A percentile compares a stretch with the other conserved stretches of the same genome.
These are phyloP conservation scores for Graphilbum ipis-grandicollis DNA, from an alignment of 2,329 filamentous ascomycete genomes.

Conservation along the genomic window DNA sequence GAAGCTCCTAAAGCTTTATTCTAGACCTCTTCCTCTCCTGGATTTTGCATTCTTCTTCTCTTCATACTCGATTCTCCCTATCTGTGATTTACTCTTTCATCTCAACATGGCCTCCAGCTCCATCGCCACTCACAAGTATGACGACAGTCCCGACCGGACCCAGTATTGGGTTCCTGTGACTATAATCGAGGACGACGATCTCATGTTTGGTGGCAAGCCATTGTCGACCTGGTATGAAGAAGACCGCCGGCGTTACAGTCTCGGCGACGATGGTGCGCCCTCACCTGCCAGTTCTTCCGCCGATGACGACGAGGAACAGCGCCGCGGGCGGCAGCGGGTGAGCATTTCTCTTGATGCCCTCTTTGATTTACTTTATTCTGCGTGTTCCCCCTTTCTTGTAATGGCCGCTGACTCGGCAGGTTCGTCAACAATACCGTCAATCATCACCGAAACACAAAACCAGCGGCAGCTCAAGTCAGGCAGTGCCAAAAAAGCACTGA, in stretches of 20 bases:
- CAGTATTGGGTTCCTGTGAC: constrained; percentile 32
- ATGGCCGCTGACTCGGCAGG: too few relatives aligned
- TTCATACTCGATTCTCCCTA: background rate
- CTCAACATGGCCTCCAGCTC: too few relatives aligned
- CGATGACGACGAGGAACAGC: constrained; percentile 21
- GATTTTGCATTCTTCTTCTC: background rate
- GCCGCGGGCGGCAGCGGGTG: constrained; percentile 22
- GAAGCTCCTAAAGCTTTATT: background rate
- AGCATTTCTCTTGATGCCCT: background rate
- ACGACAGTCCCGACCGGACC: too few relatives aligned
- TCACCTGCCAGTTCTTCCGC: constrained; percentile 6
- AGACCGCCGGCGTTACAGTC: constrained; percentile 28
- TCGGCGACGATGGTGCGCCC: constrained; percentile 9
- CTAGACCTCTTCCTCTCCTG: background rate
- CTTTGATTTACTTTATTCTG: background rate
- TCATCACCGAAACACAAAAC: too few relatives aligned
- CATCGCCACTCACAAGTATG: too few relatives aligned
- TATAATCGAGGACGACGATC: constrained; percentile 42
- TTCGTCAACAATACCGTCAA: too few relatives aligned
- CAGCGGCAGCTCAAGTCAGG: too few relatives aligned
- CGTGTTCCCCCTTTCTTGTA: too few relatives aligned
- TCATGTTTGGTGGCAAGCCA: constrained; percentile 43
- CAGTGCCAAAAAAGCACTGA: too few relatives aligned
- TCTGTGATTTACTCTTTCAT: too few relatives aligned
- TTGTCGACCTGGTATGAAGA: constrained; percentile 44